Percentiles rank a stretch among this genome's conserved stretches.
Conservation (phyloP, 805 yeast species). For the Starmera quercuum region DNA sequence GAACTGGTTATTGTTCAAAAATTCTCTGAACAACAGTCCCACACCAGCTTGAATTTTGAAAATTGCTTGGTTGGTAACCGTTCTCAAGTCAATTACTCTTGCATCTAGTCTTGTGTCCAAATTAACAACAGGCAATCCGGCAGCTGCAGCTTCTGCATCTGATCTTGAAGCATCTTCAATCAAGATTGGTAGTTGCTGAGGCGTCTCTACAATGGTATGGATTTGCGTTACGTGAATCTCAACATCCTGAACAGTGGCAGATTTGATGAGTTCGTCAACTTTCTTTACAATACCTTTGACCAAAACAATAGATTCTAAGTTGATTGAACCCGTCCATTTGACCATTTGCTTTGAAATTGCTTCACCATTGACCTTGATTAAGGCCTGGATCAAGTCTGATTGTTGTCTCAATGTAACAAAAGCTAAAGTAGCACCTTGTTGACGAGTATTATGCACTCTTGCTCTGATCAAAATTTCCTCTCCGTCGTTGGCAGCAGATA, state of each 20-base stretch:
- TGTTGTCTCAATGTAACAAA: constrained; percentile 92
- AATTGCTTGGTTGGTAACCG: constrained; percentile 95
- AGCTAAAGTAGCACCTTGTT: constrained; percentile 92
- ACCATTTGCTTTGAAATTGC: constrained; percentile 90
- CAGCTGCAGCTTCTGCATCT: constrained; percentile 88
- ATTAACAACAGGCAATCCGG: constrained; percentile 88
- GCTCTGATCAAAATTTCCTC: constrained; percentile 83
- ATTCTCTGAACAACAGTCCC: constrained; percentile 83
- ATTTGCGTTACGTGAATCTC: constrained; percentile 77
- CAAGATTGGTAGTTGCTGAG: constrained; percentile 86
- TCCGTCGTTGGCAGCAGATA: constrained; percentile 61
- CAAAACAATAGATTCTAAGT: constrained; percentile 84
- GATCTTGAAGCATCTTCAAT: constrained; percentile 96
- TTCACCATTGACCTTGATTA: constrained; percentile 68
- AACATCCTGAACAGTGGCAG: constrained; percentile 85
- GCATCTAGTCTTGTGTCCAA: constrained; percentile 93
- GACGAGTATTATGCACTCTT: constrained; percentile 86
- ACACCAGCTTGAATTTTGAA: constrained; percentile 92
- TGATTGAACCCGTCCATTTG: constrained; percentile 86
- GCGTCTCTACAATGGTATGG: constrained; percentile 77
- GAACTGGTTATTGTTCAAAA: constrained; percentile 57
- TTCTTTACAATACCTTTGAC: constrained; percentile 81
- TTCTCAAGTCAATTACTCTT: constrained; percentile 93
- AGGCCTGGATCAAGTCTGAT: constrained; percentile 71
- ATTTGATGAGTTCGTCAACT: constrained; percentile 79